Percentiles rank a stretch among this genome's conserved stretches.
These are phyloP conservation scores for Carex sylvatica DNA, from an alignment of 202 grass and related monocot species.

Conservation along the genomic window DNA sequence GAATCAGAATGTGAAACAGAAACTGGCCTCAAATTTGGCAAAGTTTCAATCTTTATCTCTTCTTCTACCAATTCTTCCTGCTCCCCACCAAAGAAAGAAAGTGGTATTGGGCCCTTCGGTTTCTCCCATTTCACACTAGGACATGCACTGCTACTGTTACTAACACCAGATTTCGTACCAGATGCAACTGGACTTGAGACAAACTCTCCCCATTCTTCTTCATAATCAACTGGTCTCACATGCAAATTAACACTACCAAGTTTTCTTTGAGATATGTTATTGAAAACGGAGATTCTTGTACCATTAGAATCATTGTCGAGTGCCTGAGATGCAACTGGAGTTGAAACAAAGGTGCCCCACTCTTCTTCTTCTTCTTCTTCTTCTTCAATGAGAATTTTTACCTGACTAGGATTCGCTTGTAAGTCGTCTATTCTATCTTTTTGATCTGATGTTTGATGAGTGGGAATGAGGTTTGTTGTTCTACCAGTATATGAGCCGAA, in stretches of 20 bases:
- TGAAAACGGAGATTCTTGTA: constrained; percentile 7
- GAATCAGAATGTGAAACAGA: constrained; percentile 10
- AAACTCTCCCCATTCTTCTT: constrained; percentile 38
- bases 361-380: constrained; percentile 19
- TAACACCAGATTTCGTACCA: neutral
- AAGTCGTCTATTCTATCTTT: neutral
- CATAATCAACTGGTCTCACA: neutral
- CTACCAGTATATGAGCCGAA: constrained; percentile 9
- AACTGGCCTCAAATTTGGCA: neutral
- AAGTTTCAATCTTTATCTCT: neutral
- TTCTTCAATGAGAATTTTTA: neutral
- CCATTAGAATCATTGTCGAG: neutral
- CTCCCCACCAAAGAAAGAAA: constrained; percentile 34
- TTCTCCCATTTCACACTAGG: constrained; percentile 30
- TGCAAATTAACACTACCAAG: constrained; percentile 16
- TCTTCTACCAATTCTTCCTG: constrained; percentile 21
- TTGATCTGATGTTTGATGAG: neutral
- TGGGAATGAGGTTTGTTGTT: neutral
- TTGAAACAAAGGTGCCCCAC: constrained; percentile 27
- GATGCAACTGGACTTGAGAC: constrained; percentile 26
- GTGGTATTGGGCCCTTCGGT: constrained; percentile 30
- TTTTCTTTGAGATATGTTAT: constrained; percentile 9
- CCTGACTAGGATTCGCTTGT: neutral
- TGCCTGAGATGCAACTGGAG: constrained; percentile 12
- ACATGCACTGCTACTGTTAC: neutral